Conservation (phyloP, 2,329 filamentous ascomycete genomes). For the Colletotrichum viniferum region DNA sequence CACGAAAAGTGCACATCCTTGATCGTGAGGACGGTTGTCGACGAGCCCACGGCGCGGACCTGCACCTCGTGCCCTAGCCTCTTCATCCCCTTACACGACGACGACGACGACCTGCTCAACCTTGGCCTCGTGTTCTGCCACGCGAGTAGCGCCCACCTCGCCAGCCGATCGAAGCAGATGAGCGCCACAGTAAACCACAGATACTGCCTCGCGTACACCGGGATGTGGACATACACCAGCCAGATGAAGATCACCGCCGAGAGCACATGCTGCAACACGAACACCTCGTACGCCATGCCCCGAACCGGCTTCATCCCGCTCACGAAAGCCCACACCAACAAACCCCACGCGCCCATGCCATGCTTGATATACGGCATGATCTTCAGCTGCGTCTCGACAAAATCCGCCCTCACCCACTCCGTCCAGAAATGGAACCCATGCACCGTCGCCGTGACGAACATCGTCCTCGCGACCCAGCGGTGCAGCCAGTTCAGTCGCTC, state of each 20-base stretch:
- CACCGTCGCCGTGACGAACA: slow-evolving; percentile 70
- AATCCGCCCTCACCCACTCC: slow-evolving; percentile 65
- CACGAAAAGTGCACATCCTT: slow-evolving; percentile 64
- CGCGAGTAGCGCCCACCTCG: slow-evolving; percentile 50
- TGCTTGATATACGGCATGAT: slow-evolving; percentile 61
- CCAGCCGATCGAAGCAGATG: slow-evolving; percentile 65
- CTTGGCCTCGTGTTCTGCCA: slow-evolving; percentile 57
- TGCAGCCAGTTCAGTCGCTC: slow-evolving; percentile 77
- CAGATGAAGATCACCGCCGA: slow-evolving; percentile 67
- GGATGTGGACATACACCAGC: slow-evolving; percentile 68
- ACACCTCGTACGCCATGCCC: slow-evolving; percentile 71
- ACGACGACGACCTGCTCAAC: slow-evolving; percentile 36
- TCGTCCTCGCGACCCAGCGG: slow-evolving; percentile 72
- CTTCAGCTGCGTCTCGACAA: slow-evolving; percentile 61
- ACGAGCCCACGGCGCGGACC: slow-evolving; percentile 51
- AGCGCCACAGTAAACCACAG: slow-evolving; percentile 70
- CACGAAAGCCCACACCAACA: slow-evolving; percentile 69
- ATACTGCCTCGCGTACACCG: slow-evolving; percentile 61
- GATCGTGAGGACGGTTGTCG: slow-evolving; percentile 62
- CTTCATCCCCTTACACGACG: slow-evolving; percentile 51
- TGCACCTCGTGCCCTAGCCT: slow-evolving; percentile 58
- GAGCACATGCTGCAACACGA: slow-evolving; percentile 70
- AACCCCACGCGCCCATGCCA: slow-evolving; percentile 69
- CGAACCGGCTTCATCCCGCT: slow-evolving; percentile 68
- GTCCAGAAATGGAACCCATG: slow-evolving; percentile 74